Conservation (phyloP, 208 protist species). For the Leishmania martiniquensis region DNA sequence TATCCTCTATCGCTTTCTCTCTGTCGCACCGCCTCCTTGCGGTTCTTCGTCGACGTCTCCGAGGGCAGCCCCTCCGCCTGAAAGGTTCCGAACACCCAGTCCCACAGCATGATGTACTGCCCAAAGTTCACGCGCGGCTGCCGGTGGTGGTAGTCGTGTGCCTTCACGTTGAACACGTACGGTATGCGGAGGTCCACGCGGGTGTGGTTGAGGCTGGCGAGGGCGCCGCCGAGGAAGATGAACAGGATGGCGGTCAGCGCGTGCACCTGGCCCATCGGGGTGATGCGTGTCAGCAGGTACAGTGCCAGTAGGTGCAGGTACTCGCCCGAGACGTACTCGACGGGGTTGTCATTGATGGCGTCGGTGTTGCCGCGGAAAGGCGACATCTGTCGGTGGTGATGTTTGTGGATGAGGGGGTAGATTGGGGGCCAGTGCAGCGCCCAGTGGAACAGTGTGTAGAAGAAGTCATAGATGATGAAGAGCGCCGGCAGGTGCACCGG, state of each 20-base stretch:
- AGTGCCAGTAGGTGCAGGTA: conserved; percentile 87
- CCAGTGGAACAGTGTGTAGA: conserved; percentile 92
- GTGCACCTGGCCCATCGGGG: conserved; percentile 62
- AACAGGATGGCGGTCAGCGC: conserved; percentile 63
- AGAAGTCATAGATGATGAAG: conserved; percentile 92
- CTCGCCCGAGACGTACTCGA: conserved; percentile 91
- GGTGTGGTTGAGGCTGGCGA: conserved; percentile 92
- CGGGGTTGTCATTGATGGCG: conserved; percentile 91
- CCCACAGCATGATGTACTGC: conserved; percentile 95
- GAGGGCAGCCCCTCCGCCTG: conserved; percentile 47
- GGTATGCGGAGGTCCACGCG: conserved; percentile 81
- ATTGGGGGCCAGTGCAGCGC: conserved; percentile 83
- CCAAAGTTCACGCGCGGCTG: conserved; percentile 90
- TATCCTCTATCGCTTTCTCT: not conserved
- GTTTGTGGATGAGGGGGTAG: conserved; percentile 91
- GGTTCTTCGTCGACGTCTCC: conserved; percentile 15
- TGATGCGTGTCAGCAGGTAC: conserved; percentile 71
- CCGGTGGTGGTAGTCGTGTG: conserved; percentile 91
- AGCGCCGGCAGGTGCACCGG: conserved; percentile 56
- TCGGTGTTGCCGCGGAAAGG: conserved; percentile 91
- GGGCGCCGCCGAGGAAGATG: conserved; percentile 82
- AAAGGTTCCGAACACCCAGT: conserved; percentile 88
- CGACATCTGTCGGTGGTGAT: conserved; percentile 90
- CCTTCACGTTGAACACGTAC: conserved; percentile 84
- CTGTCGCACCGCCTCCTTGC: conserved; percentile 14